Evolutionary conservation across 2,329 filamentous ascomycete genomes (phyloP), one percentile per base, ranked within the genome.

Genomic region (Alternaria metachromatica): DNA sequence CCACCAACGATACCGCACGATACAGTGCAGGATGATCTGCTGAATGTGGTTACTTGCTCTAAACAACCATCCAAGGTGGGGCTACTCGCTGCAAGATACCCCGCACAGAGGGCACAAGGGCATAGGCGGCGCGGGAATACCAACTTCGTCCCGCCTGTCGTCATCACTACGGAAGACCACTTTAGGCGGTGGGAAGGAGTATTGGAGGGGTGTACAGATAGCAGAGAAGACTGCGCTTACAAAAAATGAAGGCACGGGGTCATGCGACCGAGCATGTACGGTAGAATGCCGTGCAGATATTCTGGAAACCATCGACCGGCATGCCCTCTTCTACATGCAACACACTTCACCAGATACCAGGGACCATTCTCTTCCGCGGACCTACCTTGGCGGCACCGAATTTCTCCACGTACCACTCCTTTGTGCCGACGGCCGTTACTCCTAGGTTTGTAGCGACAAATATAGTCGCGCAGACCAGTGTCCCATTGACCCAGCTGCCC

Each of bases 381-480:
- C 65, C 68, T 64, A 78, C 73, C 64, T 74, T 77, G 15, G 72
- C 71, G 37, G 53, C 60, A 18, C 78, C 78, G 58, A 80, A 80
- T 30, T 72, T 76, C 13, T 72, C 65, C 20, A 67, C 50, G 55
- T 79, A 80, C 78, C 77, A 98, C 70, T 85, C 82, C 76, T 89
- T 91, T 10, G 92, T 97, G 21, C 88, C 90, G 44, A 86, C 82
- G 5, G 96, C 94, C 7, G 94, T 97, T 21, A 93, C 87, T 13
- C 91, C 93, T 25, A 98, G 86, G 78, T 97, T 97, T 55, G 89
- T 86, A 7, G 83, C 84, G 28, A 96, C 92, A 77, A 98, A 97
- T 5, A 89, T 72, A 44, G 92, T 74, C 6, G 88, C 92, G 60
- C 88, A 88, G 37, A 92, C 74, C 46, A 97, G 78, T 0, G 94